Percentiles rank a stretch among this genome's conserved stretches.
These are phyloP conservation scores for Cladosporium cucumerinum DNA, from an alignment of 2,329 filamentous ascomycete species.

Conservation along the genomic window DNA sequence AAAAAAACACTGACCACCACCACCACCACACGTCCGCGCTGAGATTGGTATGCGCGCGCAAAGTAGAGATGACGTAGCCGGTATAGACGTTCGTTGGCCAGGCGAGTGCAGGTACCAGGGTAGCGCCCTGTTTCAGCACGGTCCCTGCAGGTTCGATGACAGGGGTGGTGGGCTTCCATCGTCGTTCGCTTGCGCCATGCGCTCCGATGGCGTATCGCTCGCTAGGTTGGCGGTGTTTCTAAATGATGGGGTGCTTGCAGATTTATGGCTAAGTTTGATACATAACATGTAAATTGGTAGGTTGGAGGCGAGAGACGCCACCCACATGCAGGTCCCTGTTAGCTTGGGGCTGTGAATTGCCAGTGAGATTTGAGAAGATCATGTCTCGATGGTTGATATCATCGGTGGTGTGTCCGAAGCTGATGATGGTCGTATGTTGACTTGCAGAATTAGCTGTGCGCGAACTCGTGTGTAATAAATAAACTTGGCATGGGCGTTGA, in stretches of 20 bases:
- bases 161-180: not conserved
- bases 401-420: not conserved
- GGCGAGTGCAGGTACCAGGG: slow-evolving; percentile 4
- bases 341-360: not conserved
- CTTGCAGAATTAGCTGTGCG: not conserved
- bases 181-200: not conserved
- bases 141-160: slow-evolving; percentile 1
- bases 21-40: not conserved
- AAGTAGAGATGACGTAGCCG: slow-evolving; percentile 9
- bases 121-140: slow-evolving; percentile 9
- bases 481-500: not conserved
- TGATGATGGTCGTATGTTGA: not conserved
- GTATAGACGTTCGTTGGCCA: slow-evolving; percentile 12
- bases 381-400: not conserved
- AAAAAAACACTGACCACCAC: not conserved
- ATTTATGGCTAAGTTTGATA: not conserved
- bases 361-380: not conserved
- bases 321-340: not conserved
- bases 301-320: not conserved
- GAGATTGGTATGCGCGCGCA: not conserved
- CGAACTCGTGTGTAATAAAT: not conserved
- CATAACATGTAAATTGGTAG: not conserved
- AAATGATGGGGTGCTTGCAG: not conserved
- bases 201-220: not conserved
- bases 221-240: slow-evolving; percentile 2